A percentile compares a stretch with the other conserved stretches of the same genome.
These are phyloP conservation scores for Triticum monococcum DNA, from an alignment of 176 grass and related monocot species.

Conservation along the genomic window DNA sequence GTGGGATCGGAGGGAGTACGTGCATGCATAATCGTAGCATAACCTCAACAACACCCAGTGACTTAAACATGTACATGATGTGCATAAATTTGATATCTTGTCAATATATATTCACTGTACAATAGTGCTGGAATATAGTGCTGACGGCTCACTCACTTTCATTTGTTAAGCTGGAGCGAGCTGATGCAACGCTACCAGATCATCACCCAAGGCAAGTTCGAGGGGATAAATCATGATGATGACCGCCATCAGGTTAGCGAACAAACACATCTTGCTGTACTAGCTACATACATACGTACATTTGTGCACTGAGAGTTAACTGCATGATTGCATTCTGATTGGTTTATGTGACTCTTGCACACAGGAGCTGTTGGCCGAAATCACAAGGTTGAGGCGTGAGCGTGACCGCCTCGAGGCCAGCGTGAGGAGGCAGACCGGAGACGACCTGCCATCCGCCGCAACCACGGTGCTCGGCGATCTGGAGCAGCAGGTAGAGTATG, in stretches of 20 bases:
- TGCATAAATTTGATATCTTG: too few species aligned
- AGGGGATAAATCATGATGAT: not conserved
- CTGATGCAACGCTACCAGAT: conserved; percentile 50
- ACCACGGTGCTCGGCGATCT: not conserved
- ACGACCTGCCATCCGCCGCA: not conserved
- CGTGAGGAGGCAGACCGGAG: conserved; percentile 33
- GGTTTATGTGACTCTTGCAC: not conserved
- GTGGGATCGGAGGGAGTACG: too few species aligned
- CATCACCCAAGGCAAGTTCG: conserved; percentile 8
- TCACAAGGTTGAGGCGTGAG: conserved; percentile 42
- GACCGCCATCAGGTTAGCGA: conserved; percentile 1
- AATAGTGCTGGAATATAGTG: too few species aligned
- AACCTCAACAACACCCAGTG: too few species aligned
- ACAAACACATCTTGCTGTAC: not conserved
- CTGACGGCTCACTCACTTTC: not conserved
- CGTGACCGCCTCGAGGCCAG: conserved; percentile 33
- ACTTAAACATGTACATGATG: too few species aligned
- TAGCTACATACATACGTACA: not conserved
- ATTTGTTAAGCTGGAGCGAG: conserved; percentile 40
- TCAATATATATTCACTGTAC: too few species aligned
- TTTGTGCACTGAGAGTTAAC: not conserved
- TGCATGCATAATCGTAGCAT: too few species aligned
- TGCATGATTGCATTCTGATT: not conserved
- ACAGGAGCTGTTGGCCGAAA: conserved; percentile 43
- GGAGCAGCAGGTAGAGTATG: not conserved